Conservation (phyloP, 192 early-diverging fungal genomes). For the Fimicolochytrium jonesii region DNA sequence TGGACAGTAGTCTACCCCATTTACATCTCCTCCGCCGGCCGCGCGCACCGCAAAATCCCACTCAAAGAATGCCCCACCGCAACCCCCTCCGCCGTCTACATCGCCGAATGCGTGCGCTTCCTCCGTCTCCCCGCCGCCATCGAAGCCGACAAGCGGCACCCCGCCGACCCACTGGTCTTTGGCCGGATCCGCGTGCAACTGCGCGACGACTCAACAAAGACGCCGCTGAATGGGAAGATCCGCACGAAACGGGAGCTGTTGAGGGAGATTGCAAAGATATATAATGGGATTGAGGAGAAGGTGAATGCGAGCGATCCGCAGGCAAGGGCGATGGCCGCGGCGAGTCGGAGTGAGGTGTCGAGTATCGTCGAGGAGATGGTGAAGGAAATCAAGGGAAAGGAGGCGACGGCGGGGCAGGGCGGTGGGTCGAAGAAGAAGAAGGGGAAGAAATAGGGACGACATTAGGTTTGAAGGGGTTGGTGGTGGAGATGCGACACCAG, state of each 20-base stretch:
- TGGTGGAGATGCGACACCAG: too few species aligned
- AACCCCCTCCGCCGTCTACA: constrained; percentile 33
- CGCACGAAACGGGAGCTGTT: constrained; percentile 27
- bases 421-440: too few species aligned
- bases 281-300: constrained; percentile 11
- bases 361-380: constrained; percentile 19
- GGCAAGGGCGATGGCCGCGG: constrained; percentile 18
- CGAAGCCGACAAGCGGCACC: constrained; percentile 40
- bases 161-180: constrained; percentile 39
- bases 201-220: background rate
- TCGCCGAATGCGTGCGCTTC: constrained; percentile 25
- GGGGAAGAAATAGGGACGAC: too few species aligned
- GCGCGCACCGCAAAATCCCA: constrained; percentile 4
- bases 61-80: constrained; percentile 1
- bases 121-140: constrained; percentile 24
- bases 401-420: too few species aligned
- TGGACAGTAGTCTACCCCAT: constrained; percentile 39
- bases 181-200: constrained; percentile 35
- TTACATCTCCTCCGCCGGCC: constrained; percentile 29
- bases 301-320: constrained; percentile 27
- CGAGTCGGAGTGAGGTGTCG: constrained; percentile 26
- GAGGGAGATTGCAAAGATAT: constrained; percentile 21
- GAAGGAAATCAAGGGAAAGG: too few species aligned
- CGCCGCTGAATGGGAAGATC: constrained; percentile 19
- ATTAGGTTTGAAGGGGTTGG: too few species aligned